Evolutionary conservation across 768 basidiomycete species (phyloP), one percentile per base, ranked within the genome.

Genomic region (Mycena rebaudengoi): DNA sequence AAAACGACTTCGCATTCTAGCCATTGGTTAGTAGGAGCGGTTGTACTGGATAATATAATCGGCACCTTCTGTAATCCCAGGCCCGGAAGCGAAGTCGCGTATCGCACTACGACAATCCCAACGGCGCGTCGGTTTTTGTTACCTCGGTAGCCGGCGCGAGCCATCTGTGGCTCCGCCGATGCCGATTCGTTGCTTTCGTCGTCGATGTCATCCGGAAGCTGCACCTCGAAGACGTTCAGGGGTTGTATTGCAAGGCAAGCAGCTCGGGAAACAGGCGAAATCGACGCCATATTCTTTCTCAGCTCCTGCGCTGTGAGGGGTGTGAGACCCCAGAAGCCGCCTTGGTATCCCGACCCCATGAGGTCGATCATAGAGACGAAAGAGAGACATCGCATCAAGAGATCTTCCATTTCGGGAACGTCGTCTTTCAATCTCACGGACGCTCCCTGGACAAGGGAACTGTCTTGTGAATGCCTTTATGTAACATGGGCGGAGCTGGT

Each of bases 181-280:
- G 35, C 33, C 16, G 23, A 11, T 28, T 67, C 66, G 23, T 53
- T 35, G n/a, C 58, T 35, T 2, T 8, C 14, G 6, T 44, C 18
- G 28, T 67, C 66, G n/a, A 67, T 64, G 20, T 64, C 51, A 14
- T 53, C 56, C 6, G 46, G 35, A 2, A 67, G 62, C n/a, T 60
- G 30, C 3, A 67, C 32, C 23, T 67, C 12, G 14, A 67, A 45
- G 11, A 67, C 62, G 7, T 45, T 57, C 11, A 67, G 6, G 8
- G 51, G 50, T 40, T 67, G 62, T 2, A 67, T 10, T 35, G 62
- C 66, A 25, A 67, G 2, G 40, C 39, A 45, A 10, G 66, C 66
- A 4, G 45, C 35, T 7, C 46, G 43, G 16, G 21, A 14, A n/a
- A n/a, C n/a, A n/a, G n/a, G n/a, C n/a, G n/a, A n/a, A n/a, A n/a